phyloP scores from a whole-genome alignment of 2,329 filamentous ascomycete genomes.

The Leptosphaerulina australis region DNA sequence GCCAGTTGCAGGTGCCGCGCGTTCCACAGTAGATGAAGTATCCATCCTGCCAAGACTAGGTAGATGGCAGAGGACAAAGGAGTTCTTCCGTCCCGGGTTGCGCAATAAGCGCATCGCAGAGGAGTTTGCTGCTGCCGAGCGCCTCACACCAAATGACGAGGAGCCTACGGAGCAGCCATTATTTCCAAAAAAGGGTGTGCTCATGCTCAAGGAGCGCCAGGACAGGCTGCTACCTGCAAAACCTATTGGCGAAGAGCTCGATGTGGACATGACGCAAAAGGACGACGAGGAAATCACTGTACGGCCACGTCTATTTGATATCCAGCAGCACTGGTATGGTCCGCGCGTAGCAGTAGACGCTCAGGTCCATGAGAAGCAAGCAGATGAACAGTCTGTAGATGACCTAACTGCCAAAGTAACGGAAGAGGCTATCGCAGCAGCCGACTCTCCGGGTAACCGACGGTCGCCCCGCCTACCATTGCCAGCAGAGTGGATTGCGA shows the following conservation, averaged over 20 bases:
- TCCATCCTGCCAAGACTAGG: not conserved
- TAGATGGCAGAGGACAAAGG: not conserved
- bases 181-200: not conserved
- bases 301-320: not conserved
- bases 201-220: not conserved
- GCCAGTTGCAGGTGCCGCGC: no score
- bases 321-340: no score
- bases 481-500: not conserved
- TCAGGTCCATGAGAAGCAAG: not conserved
- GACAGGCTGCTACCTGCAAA: not conserved
- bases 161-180: not conserved
- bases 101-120: not conserved
- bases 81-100: not conserved
- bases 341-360: not conserved
- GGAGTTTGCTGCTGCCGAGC: not conserved
- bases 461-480: not conserved
- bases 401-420: not conserved
- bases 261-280: not conserved
- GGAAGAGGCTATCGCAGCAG: not conserved
- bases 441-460: slow-evolving; percentile 1
- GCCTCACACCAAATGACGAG: not conserved
- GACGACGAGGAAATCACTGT: not conserved
- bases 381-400: not conserved
- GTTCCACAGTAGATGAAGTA: not conserved
- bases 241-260: not conserved